Percentiles rank a stretch among this genome's conserved stretches.
These are phyloP conservation scores for Hypoxylon sp. DNA, from an alignment of 2,329 filamentous ascomycete species.

Conservation along the genomic window DNA sequence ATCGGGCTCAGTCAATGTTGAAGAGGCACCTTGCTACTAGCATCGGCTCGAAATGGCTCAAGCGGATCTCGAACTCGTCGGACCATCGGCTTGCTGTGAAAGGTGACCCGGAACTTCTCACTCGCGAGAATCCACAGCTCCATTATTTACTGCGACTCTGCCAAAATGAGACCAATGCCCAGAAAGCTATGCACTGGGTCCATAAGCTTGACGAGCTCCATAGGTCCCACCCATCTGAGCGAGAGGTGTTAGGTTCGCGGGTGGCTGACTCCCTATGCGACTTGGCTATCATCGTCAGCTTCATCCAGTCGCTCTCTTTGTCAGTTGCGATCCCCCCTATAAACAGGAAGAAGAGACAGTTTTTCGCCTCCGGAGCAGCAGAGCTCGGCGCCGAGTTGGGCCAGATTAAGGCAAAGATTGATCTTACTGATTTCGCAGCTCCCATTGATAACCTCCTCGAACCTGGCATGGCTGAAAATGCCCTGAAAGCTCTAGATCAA, in stretches of 20 bases:
- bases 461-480: background rate
- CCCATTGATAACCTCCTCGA: conserved; percentile 3
- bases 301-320: background rate
- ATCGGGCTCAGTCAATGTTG: background rate
- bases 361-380: background rate
- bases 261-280: conserved; percentile 6
- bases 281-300: conserved; percentile 1
- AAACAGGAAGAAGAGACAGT: background rate
- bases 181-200: background rate
- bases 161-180: background rate
- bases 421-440: background rate
- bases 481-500: conserved; percentile 1
- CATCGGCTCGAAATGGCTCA: background rate
- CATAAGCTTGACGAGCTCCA: background rate
- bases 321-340: background rate
- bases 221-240: background rate
- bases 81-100: background rate
- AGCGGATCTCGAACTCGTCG: background rate
- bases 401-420: conserved; percentile 3
- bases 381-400: background rate
- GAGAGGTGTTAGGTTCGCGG: background rate
- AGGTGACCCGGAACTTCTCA: background rate
- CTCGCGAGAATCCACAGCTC: background rate
- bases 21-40: background rate
- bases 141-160: conserved; percentile 1